Percentiles rank a stretch among this genome's conserved stretches.
phyloP scores from a whole-genome alignment of 768 basidiomycete genomes.

The Boletus insuetus region DNA sequence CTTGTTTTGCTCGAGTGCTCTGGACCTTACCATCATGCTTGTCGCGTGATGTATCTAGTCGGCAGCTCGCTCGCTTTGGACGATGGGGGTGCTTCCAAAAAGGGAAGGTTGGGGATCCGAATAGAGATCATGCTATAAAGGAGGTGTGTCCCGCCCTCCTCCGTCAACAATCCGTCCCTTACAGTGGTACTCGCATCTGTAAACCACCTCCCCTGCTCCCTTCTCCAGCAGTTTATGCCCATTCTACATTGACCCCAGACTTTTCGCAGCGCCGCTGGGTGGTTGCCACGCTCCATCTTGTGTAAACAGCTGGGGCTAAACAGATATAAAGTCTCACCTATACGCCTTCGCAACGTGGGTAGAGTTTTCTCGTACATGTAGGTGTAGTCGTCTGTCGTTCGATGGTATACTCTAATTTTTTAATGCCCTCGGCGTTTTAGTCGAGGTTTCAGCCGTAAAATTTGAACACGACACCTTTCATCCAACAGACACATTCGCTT shows the following conservation, averaged over 20 bases:
- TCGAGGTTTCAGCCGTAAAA: neutral
- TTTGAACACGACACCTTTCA: neutral
- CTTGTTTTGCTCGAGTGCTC: neutral
- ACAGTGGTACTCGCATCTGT: neutral
- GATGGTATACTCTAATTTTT: too few relatives aligned
- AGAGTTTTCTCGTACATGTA: neutral
- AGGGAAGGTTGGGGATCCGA: slow-evolving; percentile 11
- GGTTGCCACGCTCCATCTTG: slow-evolving; percentile 4
- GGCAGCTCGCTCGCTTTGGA: slow-evolving; percentile 9
- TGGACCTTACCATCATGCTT: neutral
- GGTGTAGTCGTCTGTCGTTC: neutral
- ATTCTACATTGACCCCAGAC: neutral
- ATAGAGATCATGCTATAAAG: slow-evolving; percentile 13
- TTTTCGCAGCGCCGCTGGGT: neutral
- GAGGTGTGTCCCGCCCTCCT: neutral
- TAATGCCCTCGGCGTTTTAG: neutral
- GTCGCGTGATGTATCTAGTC: neutral
- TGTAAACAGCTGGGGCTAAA: neutral
- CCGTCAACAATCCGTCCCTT: neutral
- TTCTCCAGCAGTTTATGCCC: neutral
- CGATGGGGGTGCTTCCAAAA: neutral
- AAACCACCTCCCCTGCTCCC: neutral
- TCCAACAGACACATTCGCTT: slow-evolving; percentile 4
- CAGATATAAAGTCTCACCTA: slow-evolving; percentile 1
- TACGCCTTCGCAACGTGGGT: slow-evolving; percentile 8